These are phyloP conservation scores for Domatiomyces catenatus DNA, from an alignment of 2,329 filamentous ascomycete genomes.

Conservation along the genomic window DNA sequence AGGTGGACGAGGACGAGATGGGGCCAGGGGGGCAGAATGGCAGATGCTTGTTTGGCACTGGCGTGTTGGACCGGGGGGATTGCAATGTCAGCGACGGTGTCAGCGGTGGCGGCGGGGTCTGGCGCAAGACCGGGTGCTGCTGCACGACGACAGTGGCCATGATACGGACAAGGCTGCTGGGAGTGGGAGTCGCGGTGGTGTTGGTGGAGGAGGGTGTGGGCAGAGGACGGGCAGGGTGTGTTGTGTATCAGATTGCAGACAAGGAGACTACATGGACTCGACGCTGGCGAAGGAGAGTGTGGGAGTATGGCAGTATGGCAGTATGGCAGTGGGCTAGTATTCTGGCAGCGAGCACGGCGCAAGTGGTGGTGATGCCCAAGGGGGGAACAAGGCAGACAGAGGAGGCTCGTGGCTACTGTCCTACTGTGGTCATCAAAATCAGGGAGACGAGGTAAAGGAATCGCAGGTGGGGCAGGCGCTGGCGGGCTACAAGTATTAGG, in stretches of 20 bases:
- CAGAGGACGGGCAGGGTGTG: no score
- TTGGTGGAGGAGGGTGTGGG: no score
- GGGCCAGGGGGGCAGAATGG: constrained; percentile 73
- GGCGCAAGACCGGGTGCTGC: constrained; percentile 27
- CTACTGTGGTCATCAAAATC: not conserved
- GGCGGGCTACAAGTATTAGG: no score
- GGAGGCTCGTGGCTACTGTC: not conserved
- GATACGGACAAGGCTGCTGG: not conserved
- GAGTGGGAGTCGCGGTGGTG: not conserved
- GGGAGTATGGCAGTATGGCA: not conserved
- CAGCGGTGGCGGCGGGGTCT: constrained; percentile 33
- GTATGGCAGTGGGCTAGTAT: no score
- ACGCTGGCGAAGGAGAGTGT: not conserved
- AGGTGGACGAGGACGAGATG: constrained; percentile 28
- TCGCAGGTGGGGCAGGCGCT: no score
- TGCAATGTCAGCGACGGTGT: constrained; percentile 42
- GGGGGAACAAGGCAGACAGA: not conserved
- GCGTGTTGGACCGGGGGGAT: constrained; percentile 39
- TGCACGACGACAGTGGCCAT: constrained; percentile 35
- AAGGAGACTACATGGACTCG: not conserved
- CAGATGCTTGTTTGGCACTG: constrained; percentile 77
- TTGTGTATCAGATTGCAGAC: not conserved
- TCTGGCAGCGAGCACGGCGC: not conserved
- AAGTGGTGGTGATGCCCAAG: not conserved
- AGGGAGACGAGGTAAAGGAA: not conserved